Evolutionary conservation across 2,329 filamentous ascomycete genomes (phyloP).

Genomic region (Exophiala dermatitidis): DNA sequence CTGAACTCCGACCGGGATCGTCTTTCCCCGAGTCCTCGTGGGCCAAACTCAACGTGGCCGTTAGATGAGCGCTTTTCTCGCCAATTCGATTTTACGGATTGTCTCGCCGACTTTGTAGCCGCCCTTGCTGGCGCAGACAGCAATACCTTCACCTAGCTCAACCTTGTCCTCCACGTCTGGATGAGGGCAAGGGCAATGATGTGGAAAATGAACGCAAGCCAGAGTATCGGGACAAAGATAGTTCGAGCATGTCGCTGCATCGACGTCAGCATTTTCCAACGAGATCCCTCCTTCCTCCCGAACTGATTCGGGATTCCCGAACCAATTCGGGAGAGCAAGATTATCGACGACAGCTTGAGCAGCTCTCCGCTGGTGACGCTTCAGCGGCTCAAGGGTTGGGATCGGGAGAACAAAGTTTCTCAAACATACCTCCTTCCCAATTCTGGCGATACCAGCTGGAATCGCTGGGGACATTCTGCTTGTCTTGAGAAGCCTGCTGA

Average conservation of each 20-base stretch:
- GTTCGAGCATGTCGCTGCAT: constrained; percentile 72
- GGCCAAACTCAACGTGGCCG: too few relatives aligned
- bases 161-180: constrained; percentile 70
- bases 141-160: constrained; percentile 47
- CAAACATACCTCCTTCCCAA: constrained; percentile 44
- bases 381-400: too few relatives aligned
- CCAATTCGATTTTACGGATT: constrained; percentile 43
- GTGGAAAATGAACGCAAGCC: constrained; percentile 90
- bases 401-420: background rate
- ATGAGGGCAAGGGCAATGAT: constrained; percentile 92
- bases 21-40: too few relatives aligned
- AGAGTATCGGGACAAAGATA: constrained; percentile 94
- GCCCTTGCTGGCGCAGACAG: constrained; percentile 43
- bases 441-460: constrained; percentile 67
- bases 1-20: too few relatives aligned
- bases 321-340: constrained; percentile 8
- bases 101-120: constrained; percentile 43
- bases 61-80: constrained; percentile 44
- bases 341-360: too few relatives aligned
- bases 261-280: background rate
- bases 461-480: constrained; percentile 78
- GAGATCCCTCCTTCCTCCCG: background rate
- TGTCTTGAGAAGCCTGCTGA: constrained; percentile 50
- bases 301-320: constrained; percentile 9
- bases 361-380: too few relatives aligned